Evolutionary conservation across 139 green algal species (phyloP).

Genomic region (Auxenochlorella pyrenoidosa): DNA sequence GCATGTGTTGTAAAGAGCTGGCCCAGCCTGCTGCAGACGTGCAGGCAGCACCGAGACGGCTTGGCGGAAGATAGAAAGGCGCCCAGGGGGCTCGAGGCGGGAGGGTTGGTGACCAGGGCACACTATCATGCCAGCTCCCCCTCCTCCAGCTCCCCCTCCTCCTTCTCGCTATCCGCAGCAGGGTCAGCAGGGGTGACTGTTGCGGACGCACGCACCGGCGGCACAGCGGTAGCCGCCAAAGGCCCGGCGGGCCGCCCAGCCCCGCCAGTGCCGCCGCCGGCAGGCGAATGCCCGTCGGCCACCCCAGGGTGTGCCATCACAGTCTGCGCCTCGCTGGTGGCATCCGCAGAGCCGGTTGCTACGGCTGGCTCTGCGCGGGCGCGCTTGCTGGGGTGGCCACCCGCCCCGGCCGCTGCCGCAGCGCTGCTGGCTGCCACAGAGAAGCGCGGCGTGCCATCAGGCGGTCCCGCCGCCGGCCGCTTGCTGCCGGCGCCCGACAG

Average conservation of each 20-base stretch:
- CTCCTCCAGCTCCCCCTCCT: slow-evolving; percentile 47
- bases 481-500: background rate
- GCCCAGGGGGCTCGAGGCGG: background rate
- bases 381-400: slow-evolving; percentile 3
- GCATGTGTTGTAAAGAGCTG: background rate
- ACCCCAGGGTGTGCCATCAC: background rate
- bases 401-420: background rate
- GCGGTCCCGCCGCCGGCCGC: background rate
- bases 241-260: background rate
- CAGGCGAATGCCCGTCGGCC: background rate
- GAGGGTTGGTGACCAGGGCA: too few relatives aligned
- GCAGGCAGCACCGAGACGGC: background rate
- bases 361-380: background rate
- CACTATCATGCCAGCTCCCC: slow-evolving; percentile 32
- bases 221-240: background rate
- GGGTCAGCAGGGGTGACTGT: background rate
- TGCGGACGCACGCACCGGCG: background rate
- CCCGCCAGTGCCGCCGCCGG: background rate
- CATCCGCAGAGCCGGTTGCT: background rate
- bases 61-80: background rate
- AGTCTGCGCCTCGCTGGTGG: background rate
- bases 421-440: background rate
- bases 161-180: slow-evolving; percentile 22
- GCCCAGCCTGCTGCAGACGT: background rate
- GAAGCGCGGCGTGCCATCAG: background rate